Evolutionary conservation across 495 filamentous ascomycete genomes (phyloP).

Genomic region (Xanthoparmelia taractica): DNA sequence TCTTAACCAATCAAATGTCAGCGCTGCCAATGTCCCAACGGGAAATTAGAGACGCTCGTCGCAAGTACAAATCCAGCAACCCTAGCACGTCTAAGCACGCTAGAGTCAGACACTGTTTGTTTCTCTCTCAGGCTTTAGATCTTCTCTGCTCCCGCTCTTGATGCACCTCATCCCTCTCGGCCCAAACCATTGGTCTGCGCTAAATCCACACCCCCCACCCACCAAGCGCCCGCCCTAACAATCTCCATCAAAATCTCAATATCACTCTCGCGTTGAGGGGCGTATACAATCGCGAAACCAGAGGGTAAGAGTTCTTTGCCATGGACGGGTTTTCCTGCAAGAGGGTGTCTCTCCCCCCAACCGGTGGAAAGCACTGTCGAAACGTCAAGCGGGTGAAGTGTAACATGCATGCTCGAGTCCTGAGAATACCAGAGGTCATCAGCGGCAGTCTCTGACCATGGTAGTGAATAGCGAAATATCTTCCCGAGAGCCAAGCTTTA

Average conservation of each 20-base stretch:
- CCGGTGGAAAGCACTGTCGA: constrained; percentile 66
- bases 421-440: background rate
- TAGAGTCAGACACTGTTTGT: background rate
- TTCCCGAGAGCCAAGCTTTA: background rate
- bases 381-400: constrained; percentile 71
- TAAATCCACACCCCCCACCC: constrained; percentile 44
- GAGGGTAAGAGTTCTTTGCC: constrained; percentile 49
- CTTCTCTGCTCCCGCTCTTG: background rate
- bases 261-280: constrained; percentile 63
- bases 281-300: constrained; percentile 78
- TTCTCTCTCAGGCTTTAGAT: background rate
- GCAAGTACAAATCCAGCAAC: too few relatives aligned
- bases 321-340: constrained; percentile 44
- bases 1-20: background rate
- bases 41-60: background rate
- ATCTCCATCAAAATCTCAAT: constrained; percentile 61
- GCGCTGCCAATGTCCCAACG: background rate
- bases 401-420: constrained; percentile 70
- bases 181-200: constrained; percentile 16
- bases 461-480: background rate
- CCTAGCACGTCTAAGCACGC: background rate
- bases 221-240: constrained; percentile 63
- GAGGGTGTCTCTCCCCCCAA: constrained; percentile 85
- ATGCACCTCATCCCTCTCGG: background rate
- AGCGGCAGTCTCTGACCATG: constrained; percentile 4